These are phyloP conservation scores for Dioscorea zingiberensis DNA, from an alignment of 106 monocot genomes.

Conservation along the genomic window DNA sequence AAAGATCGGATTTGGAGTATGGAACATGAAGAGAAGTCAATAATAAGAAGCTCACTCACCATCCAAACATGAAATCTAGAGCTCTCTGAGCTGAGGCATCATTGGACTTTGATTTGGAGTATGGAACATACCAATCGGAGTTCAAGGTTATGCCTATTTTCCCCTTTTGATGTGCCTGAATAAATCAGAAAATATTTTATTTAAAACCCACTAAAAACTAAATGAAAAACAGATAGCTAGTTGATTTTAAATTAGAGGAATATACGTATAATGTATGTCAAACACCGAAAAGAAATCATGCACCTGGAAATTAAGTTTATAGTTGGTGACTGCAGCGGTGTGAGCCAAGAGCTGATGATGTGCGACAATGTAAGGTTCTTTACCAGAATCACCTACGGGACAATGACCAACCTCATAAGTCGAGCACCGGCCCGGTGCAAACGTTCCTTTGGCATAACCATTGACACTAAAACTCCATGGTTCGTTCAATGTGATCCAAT, in stretches of 20 bases:
- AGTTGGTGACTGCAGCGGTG: slow-evolving; percentile 32
- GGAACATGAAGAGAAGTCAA: too few species aligned
- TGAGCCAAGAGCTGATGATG: slow-evolving; percentile 63
- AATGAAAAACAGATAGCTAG: neutral
- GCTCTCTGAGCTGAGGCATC: slow-evolving; percentile 13
- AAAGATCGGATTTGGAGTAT: too few species aligned
- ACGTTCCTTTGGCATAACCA: slow-evolving; percentile 28
- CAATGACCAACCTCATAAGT: slow-evolving; percentile 18
- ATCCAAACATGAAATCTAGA: slow-evolving; percentile 39
- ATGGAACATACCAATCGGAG: slow-evolving; percentile 23
- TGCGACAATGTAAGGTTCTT: slow-evolving; percentile 42
- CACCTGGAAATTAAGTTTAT: slow-evolving; percentile 61
- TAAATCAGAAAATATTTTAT: neutral
- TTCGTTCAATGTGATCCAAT: slow-evolving; percentile 81
- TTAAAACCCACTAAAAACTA: too few species aligned
- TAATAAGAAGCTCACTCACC: slow-evolving; percentile 17
- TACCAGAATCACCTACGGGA: slow-evolving; percentile 34
- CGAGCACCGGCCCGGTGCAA: slow-evolving; percentile 64
- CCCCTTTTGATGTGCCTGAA: slow-evolving; percentile 33
- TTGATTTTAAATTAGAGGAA: neutral
- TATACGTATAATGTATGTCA: neutral
- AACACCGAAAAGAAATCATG: neutral
- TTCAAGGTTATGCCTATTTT: slow-evolving; percentile 30
- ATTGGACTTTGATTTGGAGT: slow-evolving; percentile 7
- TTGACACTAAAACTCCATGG: slow-evolving; percentile 22